Percentiles rank a stretch among this genome's conserved stretches.
These are phyloP conservation scores for Beauveria australis DNA, from an alignment of 2,329 filamentous ascomycete species.

Conservation along the genomic window DNA sequence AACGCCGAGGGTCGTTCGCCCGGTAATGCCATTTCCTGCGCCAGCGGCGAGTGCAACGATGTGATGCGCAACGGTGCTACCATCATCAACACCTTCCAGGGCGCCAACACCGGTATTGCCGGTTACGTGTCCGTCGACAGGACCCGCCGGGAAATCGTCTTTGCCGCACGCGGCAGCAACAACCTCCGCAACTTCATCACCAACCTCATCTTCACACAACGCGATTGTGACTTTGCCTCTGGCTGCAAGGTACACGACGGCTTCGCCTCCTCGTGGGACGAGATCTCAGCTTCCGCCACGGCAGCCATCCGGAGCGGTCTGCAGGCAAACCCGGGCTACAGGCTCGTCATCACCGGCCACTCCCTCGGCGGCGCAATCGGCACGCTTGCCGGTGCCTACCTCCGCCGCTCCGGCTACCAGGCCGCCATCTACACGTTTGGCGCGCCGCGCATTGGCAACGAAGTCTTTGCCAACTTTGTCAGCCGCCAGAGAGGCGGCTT, in stretches of 20 bases:
- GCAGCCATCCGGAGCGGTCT: conserved; percentile 35
- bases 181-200: conserved; percentile 55
- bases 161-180: conserved; percentile 51
- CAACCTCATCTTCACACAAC: conserved; percentile 32
- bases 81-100: conserved; percentile 35
- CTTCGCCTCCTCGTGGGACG: conserved; percentile 51
- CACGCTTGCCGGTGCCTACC: conserved; percentile 48
- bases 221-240: conserved; percentile 22
- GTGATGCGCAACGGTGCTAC: conserved; percentile 35
- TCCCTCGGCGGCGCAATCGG: conserved; percentile 60
- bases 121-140: conserved; percentile 46
- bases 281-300: conserved; percentile 37
- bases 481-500: conserved; percentile 41
- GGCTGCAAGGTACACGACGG: conserved; percentile 48
- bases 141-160: conserved; percentile 43
- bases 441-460: conserved; percentile 56
- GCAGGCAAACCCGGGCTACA: conserved; percentile 40
- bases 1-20: conserved; percentile 31
- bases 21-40: conserved; percentile 35
- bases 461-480: conserved; percentile 44
- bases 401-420: conserved; percentile 39
- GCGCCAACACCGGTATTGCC: conserved; percentile 33
- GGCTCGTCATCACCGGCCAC: conserved; percentile 55
- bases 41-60: conserved; percentile 32
- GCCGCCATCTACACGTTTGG: conserved; percentile 59